Evolutionary conservation across 148 eudicot species (phyloP).

Genomic region (Suaeda aralocaspica): DNA sequence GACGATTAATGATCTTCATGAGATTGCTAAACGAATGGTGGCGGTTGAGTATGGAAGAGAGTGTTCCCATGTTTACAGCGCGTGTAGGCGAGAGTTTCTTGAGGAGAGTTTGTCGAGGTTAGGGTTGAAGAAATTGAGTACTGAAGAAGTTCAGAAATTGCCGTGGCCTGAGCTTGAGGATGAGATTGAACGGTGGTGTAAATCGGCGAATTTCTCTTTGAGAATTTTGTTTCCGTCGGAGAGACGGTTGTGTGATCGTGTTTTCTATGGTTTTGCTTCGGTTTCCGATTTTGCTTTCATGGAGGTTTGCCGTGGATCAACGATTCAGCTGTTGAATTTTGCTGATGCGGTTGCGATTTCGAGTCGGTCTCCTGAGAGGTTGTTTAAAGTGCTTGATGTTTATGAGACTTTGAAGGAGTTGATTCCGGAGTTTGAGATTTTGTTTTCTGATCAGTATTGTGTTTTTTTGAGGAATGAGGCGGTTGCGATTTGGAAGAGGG

Average conservation of each 20-base stretch:
- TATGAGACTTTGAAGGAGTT: conserved; percentile 79
- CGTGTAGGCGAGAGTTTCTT: conserved; percentile 59
- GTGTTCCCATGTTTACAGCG: conserved; percentile 75
- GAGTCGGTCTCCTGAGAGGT: conserved; percentile 78
- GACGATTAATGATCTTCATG: conserved; percentile 61
- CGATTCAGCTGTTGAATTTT: conserved; percentile 70
- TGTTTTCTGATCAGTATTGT: conserved; percentile 80
- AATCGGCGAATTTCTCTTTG: conserved; percentile 53
- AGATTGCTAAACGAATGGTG: conserved; percentile 76
- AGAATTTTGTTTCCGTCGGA: conserved; percentile 84
- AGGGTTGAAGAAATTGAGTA: conserved; percentile 64
- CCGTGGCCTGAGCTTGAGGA: conserved; percentile 73
- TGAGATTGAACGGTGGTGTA: conserved; percentile 83
- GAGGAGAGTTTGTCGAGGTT: conserved; percentile 83
- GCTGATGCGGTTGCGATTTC: conserved; percentile 81
- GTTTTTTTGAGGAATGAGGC: conserved; percentile 66
- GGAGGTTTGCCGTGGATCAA: conserved; percentile 85
- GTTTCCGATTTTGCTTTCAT: conserved; percentile 79
- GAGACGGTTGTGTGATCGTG: conserved; percentile 77
- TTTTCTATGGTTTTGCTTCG: conserved; percentile 52
- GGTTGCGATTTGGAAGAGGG: conserved; percentile 59
- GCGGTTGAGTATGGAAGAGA: conserved; percentile 59
- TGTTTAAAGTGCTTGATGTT: conserved; percentile 80
- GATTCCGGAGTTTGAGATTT: conserved; percentile 70
- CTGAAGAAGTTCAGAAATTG: conserved; percentile 75